Conservation (phyloP, 202 grass and related monocot genomes). For the Schoenoplectus triqueter region DNA sequence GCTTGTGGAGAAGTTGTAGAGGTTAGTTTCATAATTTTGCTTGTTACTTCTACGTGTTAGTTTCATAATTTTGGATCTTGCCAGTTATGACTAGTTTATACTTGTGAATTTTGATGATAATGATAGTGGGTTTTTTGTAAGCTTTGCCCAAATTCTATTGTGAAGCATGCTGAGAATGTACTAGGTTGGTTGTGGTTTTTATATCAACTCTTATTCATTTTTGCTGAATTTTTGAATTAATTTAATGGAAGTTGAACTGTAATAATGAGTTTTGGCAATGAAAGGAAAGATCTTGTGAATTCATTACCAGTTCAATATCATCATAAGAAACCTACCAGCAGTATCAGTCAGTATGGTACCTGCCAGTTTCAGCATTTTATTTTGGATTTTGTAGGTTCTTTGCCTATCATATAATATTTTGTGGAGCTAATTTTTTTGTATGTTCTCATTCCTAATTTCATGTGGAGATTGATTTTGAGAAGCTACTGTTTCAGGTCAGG, state of each 20-base stretch:
- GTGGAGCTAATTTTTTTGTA: conserved; percentile 25
- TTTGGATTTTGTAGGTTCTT: background rate
- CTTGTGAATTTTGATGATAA: background rate
- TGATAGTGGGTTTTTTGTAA: background rate
- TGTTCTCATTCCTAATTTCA: background rate
- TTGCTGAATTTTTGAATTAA: conserved; percentile 4
- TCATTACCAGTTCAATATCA: background rate
- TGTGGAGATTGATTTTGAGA: background rate
- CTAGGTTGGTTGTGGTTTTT: background rate
- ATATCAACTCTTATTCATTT: background rate
- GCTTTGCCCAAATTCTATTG: conserved; percentile 12
- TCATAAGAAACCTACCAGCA: conserved; percentile 3
- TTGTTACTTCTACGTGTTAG: conserved; percentile 3
- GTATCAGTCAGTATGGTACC: background rate
- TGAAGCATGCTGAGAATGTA: background rate
- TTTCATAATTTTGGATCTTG: background rate
- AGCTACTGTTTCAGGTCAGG: conserved; percentile 60
- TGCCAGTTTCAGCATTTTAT: background rate
- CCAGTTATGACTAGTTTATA: background rate
- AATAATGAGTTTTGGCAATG: background rate
- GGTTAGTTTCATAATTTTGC: conserved; percentile 57
- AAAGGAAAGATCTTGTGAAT: background rate
- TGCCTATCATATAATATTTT: conserved; percentile 30
- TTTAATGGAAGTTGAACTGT: background rate
- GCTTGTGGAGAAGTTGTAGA: conserved; percentile 75